Evolutionary conservation across 2,329 filamentous ascomycete species (phyloP).

Genomic region (Aureobasidium sp.): DNA sequence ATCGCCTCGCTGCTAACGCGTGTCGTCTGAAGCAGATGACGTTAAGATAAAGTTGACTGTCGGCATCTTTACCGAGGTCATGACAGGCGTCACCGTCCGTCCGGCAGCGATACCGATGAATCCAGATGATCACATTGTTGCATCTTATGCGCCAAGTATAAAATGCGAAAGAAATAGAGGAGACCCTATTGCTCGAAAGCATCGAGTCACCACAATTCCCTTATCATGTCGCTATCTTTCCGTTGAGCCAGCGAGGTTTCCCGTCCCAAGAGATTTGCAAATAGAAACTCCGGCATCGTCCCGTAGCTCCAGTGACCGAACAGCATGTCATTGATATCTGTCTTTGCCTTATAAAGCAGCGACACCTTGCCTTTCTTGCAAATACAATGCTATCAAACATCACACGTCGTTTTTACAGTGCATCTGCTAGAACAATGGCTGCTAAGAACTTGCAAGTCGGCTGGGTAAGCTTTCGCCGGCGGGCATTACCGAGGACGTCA

Average conservation of each 20-base stretch:
- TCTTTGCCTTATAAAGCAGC: background rate
- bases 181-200: background rate
- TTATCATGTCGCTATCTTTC: conserved; percentile 9
- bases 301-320: background rate
- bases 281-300: conserved; percentile 4
- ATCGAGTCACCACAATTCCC: conserved; percentile 2
- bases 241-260: background rate
- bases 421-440: conserved; percentile 1
- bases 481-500: background rate
- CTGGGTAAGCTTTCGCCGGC: conserved; percentile 9
- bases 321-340: background rate
- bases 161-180: background rate
- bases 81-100: background rate
- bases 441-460: conserved; percentile 12
- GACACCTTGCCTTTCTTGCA: background rate
- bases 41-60: background rate
- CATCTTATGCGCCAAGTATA: background rate
- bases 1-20: background rate
- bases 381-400: background rate
- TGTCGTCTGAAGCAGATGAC: background rate
- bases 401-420: conserved; percentile 4
- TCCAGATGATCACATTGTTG: too few species aligned
- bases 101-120: background rate
- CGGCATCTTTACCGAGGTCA: background rate
- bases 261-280: conserved; percentile 9